Base-by-base conservation (phyloP, 2,329 filamentous ascomycete genomes). In the Penicillium sp. region DNA sequence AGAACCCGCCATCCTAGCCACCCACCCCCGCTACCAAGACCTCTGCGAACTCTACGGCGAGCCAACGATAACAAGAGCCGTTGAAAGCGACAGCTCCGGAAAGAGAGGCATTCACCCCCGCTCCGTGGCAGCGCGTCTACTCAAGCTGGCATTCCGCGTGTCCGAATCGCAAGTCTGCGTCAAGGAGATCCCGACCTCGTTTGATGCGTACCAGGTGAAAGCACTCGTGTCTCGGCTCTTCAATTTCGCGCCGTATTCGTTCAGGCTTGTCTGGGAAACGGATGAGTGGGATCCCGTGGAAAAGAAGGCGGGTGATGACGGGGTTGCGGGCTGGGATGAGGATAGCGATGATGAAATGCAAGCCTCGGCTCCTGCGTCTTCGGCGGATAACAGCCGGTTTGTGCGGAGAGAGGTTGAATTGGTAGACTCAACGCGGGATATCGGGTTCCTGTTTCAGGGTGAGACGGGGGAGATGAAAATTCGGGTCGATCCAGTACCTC, bases 271-370 rank as follows among this genome's bases (percentile, higher is more conserved):
- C 0, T 96, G 91, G 89, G 92, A 96, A 78, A 96, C 92, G 9
- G 91, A 91, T 19, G 93, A 97, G 74, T 91, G 89, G 86, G 92
- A 96, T 73, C 91, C 91, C 0, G 87, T 92, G 0, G 83, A 83
- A 9, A 82, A 84, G 60, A 85, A 86, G 65, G 82, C 87, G 61
- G 82, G 85, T 4, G 82, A 83, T 33, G 85, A 85, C 44, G 83
- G 77, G 31, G 75, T 72, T 18, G 77, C 78, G 55, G 81, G 80
- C 46, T 80, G 80, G 6, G 78, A 77, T 2, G 76, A 80, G 43
- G 77, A 79, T 35, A 75, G 73, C 31, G 69, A 74, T 6, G 70
- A 70, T 40, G 73, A 67, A 5, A 72, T 61, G 41, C 55, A 47
- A 40, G 39, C 16, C 33, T 6, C 37, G 33, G 40, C 11, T 39